A percentile compares a stretch with the other conserved stretches of the same genome.
Conservation (phyloP, 208 protist genomes). For the Acanthamoeba sp. region DNA sequence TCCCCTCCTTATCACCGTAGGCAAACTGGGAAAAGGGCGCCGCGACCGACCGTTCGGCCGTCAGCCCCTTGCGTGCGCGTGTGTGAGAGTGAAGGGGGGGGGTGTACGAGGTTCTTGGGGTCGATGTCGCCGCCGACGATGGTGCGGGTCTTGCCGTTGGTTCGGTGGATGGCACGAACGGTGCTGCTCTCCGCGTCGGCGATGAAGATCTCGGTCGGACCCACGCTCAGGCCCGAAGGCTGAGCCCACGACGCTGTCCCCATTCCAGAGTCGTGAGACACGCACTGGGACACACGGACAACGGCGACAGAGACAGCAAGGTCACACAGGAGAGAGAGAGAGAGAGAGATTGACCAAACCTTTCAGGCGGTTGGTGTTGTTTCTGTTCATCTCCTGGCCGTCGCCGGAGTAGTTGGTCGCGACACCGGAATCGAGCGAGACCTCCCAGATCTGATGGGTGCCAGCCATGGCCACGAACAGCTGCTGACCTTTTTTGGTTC, state of each 20-base stretch:
- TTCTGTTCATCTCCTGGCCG: conserved; percentile 61
- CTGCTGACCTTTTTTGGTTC: neutral
- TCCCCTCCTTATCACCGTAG: conserved; percentile 48
- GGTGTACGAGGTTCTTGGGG: conserved; percentile 25
- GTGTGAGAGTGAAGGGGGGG: neutral
- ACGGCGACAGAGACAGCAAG: too few species aligned
- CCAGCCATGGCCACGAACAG: conserved; percentile 35
- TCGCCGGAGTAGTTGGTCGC: conserved; percentile 31
- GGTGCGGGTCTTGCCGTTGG: conserved; percentile 45
- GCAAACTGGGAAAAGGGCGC: neutral
- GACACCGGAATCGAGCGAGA: neutral
- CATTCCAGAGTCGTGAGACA: neutral
- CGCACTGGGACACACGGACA: too few species aligned
- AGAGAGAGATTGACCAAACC: neutral
- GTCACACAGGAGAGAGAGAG: too few species aligned
- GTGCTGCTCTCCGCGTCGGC: conserved; percentile 54
- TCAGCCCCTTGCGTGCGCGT: too few species aligned
- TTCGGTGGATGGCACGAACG: conserved; percentile 11
- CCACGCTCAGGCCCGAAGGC: conserved; percentile 48
- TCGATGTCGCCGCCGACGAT: conserved; percentile 43
- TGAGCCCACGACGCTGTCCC: conserved; percentile 11
- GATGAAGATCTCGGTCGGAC: conserved; percentile 18
- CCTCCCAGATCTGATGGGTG: conserved; percentile 43
- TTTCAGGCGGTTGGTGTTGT: conserved; percentile 40
- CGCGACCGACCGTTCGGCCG: neutral